A percentile compares a stretch with the other conserved stretches of the same genome.
These are phyloP conservation scores for Suillus variegatus DNA, from an alignment of 768 basidiomycete genomes.

Conservation along the genomic window DNA sequence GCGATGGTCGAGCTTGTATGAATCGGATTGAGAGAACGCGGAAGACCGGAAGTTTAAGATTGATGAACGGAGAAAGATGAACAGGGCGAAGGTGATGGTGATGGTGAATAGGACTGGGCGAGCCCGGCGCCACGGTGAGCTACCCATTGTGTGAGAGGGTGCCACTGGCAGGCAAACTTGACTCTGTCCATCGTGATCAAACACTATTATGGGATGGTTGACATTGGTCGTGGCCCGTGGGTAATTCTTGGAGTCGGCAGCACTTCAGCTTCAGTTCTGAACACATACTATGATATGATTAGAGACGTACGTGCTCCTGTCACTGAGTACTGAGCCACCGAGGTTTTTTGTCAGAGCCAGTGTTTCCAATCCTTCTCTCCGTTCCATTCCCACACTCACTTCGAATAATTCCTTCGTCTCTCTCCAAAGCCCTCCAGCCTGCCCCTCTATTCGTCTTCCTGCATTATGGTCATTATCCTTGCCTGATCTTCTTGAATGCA, in stretches of 20 bases:
- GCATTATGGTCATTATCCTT: no score
- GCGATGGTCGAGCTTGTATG: conserved; percentile 14
- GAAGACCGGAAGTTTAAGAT: not conserved
- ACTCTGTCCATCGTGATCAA: no score
- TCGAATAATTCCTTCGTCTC: no score
- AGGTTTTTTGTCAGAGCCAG: no score
- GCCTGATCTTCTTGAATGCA: no score
- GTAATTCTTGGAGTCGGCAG: not conserved
- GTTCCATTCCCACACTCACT: no score
- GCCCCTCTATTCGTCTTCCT: no score
- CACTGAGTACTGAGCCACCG: no score
- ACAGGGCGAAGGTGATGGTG: not conserved
- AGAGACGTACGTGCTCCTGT: no score
- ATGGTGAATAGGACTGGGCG: not conserved
- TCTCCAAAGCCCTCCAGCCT: no score
- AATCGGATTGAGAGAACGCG: not conserved
- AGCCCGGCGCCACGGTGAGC: not conserved
- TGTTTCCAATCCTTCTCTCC: no score
- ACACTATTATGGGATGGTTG: not conserved
- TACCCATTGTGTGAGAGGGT: not conserved
- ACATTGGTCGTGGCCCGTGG: not conserved
- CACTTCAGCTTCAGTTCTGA: not conserved
- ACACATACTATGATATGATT: no score
- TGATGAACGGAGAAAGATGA: not conserved
- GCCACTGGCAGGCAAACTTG: not conserved